These are phyloP conservation scores for Selaginella tamariscina DNA, from an alignment of 75 land plant genomes.

Conservation along the genomic window DNA sequence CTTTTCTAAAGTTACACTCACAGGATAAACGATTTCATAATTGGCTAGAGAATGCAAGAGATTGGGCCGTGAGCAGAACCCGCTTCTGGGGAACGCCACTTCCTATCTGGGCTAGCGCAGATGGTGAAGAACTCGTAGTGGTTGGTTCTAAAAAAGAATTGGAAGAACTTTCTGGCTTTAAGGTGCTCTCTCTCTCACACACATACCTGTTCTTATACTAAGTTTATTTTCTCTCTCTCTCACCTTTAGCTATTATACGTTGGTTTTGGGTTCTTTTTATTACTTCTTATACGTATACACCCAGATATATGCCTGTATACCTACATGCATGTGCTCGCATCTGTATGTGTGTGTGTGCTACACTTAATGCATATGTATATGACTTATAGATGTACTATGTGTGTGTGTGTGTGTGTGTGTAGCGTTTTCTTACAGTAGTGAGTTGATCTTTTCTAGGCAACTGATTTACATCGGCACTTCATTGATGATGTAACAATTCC, in stretches of 20 bases:
- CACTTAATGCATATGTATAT: too few species aligned
- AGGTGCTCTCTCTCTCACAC: constrained; percentile 57
- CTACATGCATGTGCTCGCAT: too few species aligned
- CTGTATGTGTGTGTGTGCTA: too few species aligned
- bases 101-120: constrained; percentile 88
- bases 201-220: too few species aligned
- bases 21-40: constrained; percentile 98
- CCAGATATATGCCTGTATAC: too few species aligned
- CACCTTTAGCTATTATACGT: too few species aligned
- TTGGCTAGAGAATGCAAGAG: constrained; percentile 99
- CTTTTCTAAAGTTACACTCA: neutral
- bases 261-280: too few species aligned
- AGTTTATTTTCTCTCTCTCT: neutral
- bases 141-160: constrained; percentile 77
- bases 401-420: too few species aligned
- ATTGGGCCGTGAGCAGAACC: constrained; percentile 94
- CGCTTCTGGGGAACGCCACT: constrained; percentile 99
- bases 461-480: constrained; percentile 81
- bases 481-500: constrained; percentile 96
- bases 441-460: constrained; percentile 46
- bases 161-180: constrained; percentile 76
- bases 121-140: constrained; percentile 68
- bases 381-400: too few species aligned
- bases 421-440: too few species aligned
- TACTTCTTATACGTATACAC: too few species aligned